These are phyloP conservation scores for Plectranthus barbatus DNA, from an alignment of 257 asterid species.

Conservation along the genomic window DNA sequence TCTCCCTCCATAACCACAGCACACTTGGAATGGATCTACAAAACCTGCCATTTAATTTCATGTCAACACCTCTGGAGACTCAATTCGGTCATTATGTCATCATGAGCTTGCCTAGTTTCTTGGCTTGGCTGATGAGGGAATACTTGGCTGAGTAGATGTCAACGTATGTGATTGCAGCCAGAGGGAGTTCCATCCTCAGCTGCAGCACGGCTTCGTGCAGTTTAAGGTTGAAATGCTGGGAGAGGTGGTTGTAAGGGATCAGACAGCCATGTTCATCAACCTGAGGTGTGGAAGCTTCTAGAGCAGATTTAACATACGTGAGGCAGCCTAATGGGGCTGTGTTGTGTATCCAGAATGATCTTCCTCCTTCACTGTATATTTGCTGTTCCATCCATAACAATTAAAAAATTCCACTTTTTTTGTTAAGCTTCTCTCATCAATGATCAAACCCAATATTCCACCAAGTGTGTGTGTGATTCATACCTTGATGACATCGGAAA, in stretches of 20 bases:
- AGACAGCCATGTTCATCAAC: slow-evolving; percentile 53
- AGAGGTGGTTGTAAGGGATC: slow-evolving; percentile 47
- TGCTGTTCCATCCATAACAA: slow-evolving; percentile 17
- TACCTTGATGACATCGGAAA: slow-evolving; percentile 50
- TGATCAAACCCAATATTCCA: too few relatives aligned
- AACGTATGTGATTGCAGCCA: slow-evolving; percentile 53
- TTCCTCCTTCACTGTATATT: slow-evolving; percentile 46
- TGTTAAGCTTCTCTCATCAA: too few relatives aligned
- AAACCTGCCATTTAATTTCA: slow-evolving; percentile 55
- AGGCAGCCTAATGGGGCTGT: slow-evolving; percentile 66
- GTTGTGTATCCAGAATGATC: slow-evolving; percentile 71
- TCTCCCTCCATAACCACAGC: slow-evolving; percentile 78
- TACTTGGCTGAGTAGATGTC: slow-evolving; percentile 59
- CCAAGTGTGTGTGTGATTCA: neutral
- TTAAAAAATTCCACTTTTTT: too few relatives aligned
- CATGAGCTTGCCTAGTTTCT: neutral
- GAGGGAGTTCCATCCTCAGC: slow-evolving; percentile 50
- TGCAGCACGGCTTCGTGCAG: slow-evolving; percentile 26
- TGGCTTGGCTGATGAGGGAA: slow-evolving; percentile 25
- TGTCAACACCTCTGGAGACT: too few relatives aligned
- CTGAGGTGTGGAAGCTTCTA: slow-evolving; percentile 36
- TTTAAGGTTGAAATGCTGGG: slow-evolving; percentile 45
- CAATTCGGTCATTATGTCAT: too few relatives aligned
- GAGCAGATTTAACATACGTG: slow-evolving; percentile 48
- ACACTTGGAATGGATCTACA: slow-evolving; percentile 46